Evolutionary conservation across 2,329 filamentous ascomycete genomes (phyloP).

Genomic region (Nannizzia gypsea): DNA sequence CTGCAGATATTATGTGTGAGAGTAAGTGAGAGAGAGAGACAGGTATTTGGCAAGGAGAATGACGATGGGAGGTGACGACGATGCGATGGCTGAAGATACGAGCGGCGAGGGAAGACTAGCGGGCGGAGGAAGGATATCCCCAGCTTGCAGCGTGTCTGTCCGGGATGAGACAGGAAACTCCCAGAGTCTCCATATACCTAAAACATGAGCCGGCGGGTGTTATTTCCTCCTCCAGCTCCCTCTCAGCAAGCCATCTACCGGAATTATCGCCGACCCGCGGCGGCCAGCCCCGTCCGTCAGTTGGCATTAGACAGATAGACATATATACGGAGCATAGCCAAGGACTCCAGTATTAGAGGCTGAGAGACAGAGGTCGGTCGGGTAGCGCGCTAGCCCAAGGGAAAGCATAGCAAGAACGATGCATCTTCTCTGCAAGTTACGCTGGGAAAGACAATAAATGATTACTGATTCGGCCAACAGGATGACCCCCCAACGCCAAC

Average conservation of each 20-base stretch:
- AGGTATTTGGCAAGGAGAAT: no score
- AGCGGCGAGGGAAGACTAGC: neutral
- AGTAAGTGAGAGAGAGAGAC: no score
- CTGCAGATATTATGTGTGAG: no score
- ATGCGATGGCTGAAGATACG: neutral
- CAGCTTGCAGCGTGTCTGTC: neutral
- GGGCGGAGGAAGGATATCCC: neutral
- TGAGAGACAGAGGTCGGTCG: neutral
- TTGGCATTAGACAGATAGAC: no score
- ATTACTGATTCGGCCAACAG: neutral
- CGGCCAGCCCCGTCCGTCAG: neutral
- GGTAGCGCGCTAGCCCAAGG: slow-evolving; percentile 1
- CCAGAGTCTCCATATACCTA: neutral
- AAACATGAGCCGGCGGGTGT: neutral
- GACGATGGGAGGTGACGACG: neutral
- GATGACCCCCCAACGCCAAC: neutral
- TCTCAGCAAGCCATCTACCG: neutral
- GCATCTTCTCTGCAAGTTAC: neutral
- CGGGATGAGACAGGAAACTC: neutral
- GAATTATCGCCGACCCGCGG: neutral
- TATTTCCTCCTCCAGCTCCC: neutral
- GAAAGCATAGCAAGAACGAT: neutral
- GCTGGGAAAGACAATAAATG: neutral
- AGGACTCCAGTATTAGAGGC: neutral
- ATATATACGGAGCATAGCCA: no score